Evolutionary conservation across 257 asterid genomes (phyloP).

Genomic region (Gynochthodes officinalis): DNA sequence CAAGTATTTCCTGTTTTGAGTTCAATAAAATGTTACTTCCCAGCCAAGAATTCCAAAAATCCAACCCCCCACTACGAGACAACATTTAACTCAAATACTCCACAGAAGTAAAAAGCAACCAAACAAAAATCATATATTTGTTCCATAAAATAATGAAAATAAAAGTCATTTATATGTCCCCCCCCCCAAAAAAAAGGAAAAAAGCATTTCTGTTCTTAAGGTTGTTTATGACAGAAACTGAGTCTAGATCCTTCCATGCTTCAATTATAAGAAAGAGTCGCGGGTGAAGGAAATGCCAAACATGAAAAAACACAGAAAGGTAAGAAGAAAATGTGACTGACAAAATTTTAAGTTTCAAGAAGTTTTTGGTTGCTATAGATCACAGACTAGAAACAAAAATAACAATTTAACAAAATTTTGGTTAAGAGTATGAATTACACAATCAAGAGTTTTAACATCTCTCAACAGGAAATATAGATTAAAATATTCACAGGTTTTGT

Average conservation of each 20-base stretch:
- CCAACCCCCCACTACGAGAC: not conserved
- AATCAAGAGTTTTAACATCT: not conserved
- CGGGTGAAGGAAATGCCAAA: not conserved
- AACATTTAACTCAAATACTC: not conserved
- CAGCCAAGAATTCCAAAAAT: not conserved
- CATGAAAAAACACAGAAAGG: not conserved
- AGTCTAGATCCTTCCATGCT: conserved; percentile 2
- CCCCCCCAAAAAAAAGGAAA: too few species aligned
- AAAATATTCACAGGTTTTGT: not conserved
- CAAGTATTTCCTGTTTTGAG: not conserved
- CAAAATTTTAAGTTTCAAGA: not conserved
- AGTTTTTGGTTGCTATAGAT: not conserved
- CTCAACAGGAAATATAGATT: not conserved
- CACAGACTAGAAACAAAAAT: not conserved
- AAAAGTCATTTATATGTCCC: not conserved
- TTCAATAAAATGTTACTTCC: not conserved
- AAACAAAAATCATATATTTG: not conserved
- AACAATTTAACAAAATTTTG: not conserved
- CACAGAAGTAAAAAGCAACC: not conserved
- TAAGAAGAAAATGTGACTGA: not conserved
- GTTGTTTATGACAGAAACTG: too few species aligned
- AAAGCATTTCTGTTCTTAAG: too few species aligned
- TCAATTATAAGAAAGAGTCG: not conserved
- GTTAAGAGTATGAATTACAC: not conserved
- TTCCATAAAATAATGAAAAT: not conserved